Base-by-base conservation (phyloP, 176 grass and related monocot genomes). In the Avena sativa region DNA sequence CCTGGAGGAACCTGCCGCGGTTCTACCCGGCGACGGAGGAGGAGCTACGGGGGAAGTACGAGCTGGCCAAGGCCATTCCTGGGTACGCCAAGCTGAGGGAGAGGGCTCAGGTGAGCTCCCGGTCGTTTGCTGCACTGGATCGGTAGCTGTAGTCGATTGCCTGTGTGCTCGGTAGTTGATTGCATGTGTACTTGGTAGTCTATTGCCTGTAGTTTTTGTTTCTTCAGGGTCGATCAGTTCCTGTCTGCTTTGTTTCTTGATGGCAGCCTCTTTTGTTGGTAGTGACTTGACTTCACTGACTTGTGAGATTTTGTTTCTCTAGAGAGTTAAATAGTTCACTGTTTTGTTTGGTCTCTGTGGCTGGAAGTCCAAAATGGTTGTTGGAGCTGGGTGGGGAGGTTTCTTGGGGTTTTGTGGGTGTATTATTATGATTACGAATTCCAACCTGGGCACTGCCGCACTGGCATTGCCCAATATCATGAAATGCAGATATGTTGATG, bases 21-120 rank as follows among this genome's bases (percentile, higher is more conserved):
- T 98, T 98, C 92, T 95, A 91, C 81, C 92, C 93, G 6, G 92
- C 96, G 13, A 71, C 90, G 21, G 79, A 91, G 87, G 73, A 94
- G 82, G 96, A 98, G 85, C 86, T 98, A 74, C 89, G 73, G 78
- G 46, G 90, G 83, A 84, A 89, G 47, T 98, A 98, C 74, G 63
- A 84, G 88, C 71, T 91, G 73, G 96, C 84, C 67, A 98, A 88
- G 93, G 85, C 53, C 69, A 84, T 92, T 16, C 92, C 90, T 3
- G 96, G 93, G 16, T 95, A 98, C 76, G 87, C 82, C 79, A 90
- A 81, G 81, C 88, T 95, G 59, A 94, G 90, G 75, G 84, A 83
- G 84, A 91, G 4, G 36, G 85, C 92, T 62, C 90, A 90, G 87
- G 94, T 97, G 51, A 81, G 78, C 70, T 89, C 30, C 21, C 26